Base-by-base conservation (phyloP, 208 protist genomes). In the Endotrypanum monterogeii region DNA sequence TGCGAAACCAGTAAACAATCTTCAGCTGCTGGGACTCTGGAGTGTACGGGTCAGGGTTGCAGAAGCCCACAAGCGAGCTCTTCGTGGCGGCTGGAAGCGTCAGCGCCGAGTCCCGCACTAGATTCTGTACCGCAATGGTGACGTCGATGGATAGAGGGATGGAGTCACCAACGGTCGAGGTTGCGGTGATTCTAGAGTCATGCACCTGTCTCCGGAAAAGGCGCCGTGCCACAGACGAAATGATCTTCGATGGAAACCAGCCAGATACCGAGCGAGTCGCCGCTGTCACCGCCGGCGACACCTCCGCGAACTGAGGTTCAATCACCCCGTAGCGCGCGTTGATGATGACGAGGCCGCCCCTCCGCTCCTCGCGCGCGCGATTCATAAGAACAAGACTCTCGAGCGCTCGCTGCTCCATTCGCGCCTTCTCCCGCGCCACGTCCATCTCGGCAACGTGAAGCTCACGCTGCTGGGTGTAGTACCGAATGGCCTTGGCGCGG, bases 271-370 rank as follows among this genome's bases (percentile, higher is more conserved):
- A 46, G 46, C 37, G 8, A 16, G 65, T 69, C 25, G 35, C n/a
- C 20, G 72, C 52, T 9, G 69, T 44, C 8, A 68, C 52, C n/a
- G 35, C 23, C 11, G 37, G 9, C 37, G 60, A 60, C 35, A 80
- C 71, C 69, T 95, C 86, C 12, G 76, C 76, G 71, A 84, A 95
- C 50, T 82, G 75, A 8, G 89, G 86, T n/a, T 83, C 63, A 23
- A 97, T 73, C 35, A 97, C 88, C 20, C 93, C 93, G 82, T 96
- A 97, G 67, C 83, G 85, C 0, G 91, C 93, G 76, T 94, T 95
- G 73, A 95, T 86, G 51, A 97, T 92, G 35, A 97, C 89, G 18
- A 97, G 86, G 0, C 93, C 93, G 50, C 85, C 85, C 48, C 89
- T 86, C 14, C 79, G 78, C 54, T 94, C 89, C 73, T 97, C 91